Evolutionary conservation across 2,329 filamentous ascomycete genomes (phyloP).

Genomic region (Colletotrichum lentis): DNA sequence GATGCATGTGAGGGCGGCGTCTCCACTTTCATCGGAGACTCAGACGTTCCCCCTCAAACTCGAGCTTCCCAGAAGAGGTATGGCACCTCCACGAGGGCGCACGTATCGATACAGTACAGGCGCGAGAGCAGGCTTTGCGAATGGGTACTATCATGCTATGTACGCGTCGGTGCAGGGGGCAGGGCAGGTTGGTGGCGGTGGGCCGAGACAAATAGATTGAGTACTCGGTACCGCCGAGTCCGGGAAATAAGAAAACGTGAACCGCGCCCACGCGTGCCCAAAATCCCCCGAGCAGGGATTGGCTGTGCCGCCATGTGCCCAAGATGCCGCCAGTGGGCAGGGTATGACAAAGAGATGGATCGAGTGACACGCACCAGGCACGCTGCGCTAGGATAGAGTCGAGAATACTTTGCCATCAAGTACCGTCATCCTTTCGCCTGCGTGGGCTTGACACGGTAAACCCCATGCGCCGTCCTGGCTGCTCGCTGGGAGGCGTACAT

Average conservation of each 20-base stretch:
- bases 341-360: conserved; percentile 15
- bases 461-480: conserved; percentile 15
- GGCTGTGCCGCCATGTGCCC: conserved; percentile 19
- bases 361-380: conserved; percentile 1
- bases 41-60: conserved; percentile 9
- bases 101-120: conserved; percentile 32
- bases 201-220: conserved; percentile 14
- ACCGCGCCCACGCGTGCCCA: conserved; percentile 33
- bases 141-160: too few relatives aligned
- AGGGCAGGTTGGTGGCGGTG: conserved; percentile 14
- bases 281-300: conserved; percentile 29
- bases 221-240: conserved; percentile 31
- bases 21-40: conserved; percentile 30
- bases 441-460: neutral
- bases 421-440: conserved; percentile 10
- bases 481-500: conserved; percentile 19
- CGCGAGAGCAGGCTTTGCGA: conserved; percentile 15
- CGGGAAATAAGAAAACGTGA: conserved; percentile 35
- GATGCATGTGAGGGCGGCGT: conserved; percentile 34
- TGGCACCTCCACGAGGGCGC: conserved; percentile 28
- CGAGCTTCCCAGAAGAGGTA: conserved; percentile 28
- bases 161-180: neutral
- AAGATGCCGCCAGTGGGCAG: neutral
- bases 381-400: conserved; percentile 12
- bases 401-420: conserved; percentile 2